Evolutionary conservation across 352 stramenopile genomes (phyloP).

Genomic region (Phytophthora megakarya): DNA sequence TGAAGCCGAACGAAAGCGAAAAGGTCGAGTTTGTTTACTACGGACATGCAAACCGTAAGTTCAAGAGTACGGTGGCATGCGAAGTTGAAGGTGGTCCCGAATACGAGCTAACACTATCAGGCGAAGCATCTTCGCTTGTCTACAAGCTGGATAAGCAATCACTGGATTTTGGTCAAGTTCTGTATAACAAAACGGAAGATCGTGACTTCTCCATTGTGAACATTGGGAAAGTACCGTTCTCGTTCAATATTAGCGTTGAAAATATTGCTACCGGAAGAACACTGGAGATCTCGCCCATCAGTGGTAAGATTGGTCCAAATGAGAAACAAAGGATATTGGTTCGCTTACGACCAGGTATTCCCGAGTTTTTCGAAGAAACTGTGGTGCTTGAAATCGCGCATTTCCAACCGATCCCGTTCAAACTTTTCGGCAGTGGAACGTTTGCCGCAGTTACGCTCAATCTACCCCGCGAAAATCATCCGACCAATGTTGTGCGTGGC

Average conservation of each 20-base stretch:
- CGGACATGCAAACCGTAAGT: slow-evolving; percentile 91
- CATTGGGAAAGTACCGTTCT: slow-evolving; percentile 92
- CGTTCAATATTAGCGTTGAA: slow-evolving; percentile 68
- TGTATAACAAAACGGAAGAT: slow-evolving; percentile 94
- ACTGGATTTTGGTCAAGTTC: slow-evolving; percentile 93
- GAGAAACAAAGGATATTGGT: slow-evolving; percentile 92
- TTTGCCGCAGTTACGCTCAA: slow-evolving; percentile 91
- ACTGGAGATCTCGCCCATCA: slow-evolving; percentile 81
- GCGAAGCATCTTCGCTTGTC: slow-evolving; percentile 91
- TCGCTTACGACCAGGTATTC: slow-evolving; percentile 87
- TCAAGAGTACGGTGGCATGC: slow-evolving; percentile 87
- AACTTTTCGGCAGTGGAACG: slow-evolving; percentile 88
- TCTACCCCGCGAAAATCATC: slow-evolving; percentile 83
- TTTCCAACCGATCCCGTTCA: slow-evolving; percentile 93
- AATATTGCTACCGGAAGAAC: slow-evolving; percentile 44
- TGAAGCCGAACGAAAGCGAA: slow-evolving; percentile 91
- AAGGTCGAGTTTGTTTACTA: slow-evolving; percentile 95
- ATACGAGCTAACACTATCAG: slow-evolving; percentile 89
- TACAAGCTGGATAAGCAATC: slow-evolving; percentile 91
- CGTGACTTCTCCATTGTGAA: slow-evolving; percentile 93
- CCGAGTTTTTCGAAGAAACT: slow-evolving; percentile 84
- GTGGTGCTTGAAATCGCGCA: slow-evolving; percentile 94
- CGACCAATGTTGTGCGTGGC: slow-evolving; percentile 52
- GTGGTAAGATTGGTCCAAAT: slow-evolving; percentile 85
- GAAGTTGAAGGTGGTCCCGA: slow-evolving; percentile 94